phyloP scores from a whole-genome alignment of 352 stramenopile species.

The Globisporangium perplexum region DNA sequence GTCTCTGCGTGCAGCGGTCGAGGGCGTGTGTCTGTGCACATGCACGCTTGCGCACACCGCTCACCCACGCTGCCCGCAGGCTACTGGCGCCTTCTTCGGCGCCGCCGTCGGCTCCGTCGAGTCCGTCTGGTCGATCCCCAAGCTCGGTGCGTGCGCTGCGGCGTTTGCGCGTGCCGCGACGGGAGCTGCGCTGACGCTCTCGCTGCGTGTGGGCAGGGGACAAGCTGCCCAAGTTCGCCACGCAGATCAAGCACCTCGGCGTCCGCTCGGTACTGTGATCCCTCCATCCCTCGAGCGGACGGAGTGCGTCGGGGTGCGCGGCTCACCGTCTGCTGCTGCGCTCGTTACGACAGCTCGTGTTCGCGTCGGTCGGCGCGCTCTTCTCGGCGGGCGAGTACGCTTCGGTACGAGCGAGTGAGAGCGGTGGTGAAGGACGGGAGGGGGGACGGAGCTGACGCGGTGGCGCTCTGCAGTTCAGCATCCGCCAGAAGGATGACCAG shows the following conservation, averaged over 20 bases:
- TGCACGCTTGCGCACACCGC: background rate
- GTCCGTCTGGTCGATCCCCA: slow-evolving; percentile 85
- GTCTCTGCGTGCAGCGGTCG: background rate
- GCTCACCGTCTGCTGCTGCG: background rate
- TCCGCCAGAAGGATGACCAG: slow-evolving; percentile 67
- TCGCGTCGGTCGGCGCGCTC: slow-evolving; percentile 53
- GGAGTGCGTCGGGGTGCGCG: background rate
- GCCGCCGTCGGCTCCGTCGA: slow-evolving; percentile 65
- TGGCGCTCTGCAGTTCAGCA: slow-evolving; percentile 10
- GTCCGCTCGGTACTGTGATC: slow-evolving; percentile 46
- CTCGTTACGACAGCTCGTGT: slow-evolving; percentile 50
- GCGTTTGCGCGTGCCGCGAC: background rate
- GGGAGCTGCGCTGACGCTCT: background rate
- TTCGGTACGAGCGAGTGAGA: slow-evolving; percentile 13
- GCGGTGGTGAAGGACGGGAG: no score
- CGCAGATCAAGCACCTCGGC: slow-evolving; percentile 77
- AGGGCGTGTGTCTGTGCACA: background rate
- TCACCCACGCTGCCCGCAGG: slow-evolving; percentile 18
- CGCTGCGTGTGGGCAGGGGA: slow-evolving; percentile 26
- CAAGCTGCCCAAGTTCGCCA: slow-evolving; percentile 77
- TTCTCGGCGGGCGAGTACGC: slow-evolving; percentile 69
- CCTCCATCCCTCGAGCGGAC: no score
- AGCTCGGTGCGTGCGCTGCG: slow-evolving; percentile 50
- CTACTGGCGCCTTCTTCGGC: slow-evolving; percentile 74
- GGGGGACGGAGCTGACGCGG: background rate